A percentile compares a stretch with the other conserved stretches of the same genome.
Evolutionary conservation across 176 grass and related monocot species (phyloP).

Genomic region (Urochloa ruziziensis): DNA sequence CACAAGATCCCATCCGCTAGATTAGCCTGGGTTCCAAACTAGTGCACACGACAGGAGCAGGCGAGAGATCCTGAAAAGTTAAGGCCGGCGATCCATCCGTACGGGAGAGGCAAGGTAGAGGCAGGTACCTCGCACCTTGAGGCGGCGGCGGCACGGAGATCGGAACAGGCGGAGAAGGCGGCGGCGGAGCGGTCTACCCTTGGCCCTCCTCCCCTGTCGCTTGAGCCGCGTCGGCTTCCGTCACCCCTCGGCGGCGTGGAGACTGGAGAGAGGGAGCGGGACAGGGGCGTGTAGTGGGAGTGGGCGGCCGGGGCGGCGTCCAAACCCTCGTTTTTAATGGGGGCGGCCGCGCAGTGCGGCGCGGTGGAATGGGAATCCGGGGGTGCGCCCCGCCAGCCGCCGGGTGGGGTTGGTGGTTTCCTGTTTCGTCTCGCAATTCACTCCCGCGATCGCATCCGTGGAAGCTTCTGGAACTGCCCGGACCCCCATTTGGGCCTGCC

Average conservation of each 20-base stretch:
- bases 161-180: not conserved
- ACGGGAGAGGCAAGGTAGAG: not conserved
- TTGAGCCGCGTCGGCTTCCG: not conserved
- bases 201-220: not conserved
- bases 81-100: not conserved
- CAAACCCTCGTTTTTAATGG: conserved; percentile 38
- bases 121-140: conserved; percentile 2
- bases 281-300: not conserved
- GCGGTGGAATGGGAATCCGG: conserved; percentile 8
- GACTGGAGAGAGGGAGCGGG: not conserved
- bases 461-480: conserved; percentile 14
- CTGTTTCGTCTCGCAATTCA: not conserved
- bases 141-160: not conserved
- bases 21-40: not conserved
- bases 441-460: not conserved
- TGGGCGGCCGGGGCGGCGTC: conserved; percentile 35
- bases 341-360: not conserved
- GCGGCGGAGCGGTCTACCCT: not conserved
- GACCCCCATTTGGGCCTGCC: not conserved
- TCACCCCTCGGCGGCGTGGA: conserved; percentile 17
- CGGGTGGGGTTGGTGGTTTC: conserved; percentile 4
- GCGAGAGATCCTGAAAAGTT: not conserved
- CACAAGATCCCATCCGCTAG: not conserved
- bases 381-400: conserved; percentile 4
- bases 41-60: not conserved